A percentile compares a stretch with the other conserved stretches of the same genome.
These are phyloP conservation scores for Colletotrichum sp. DNA, from an alignment of 2,329 filamentous ascomycete genomes.

Conservation along the genomic window DNA sequence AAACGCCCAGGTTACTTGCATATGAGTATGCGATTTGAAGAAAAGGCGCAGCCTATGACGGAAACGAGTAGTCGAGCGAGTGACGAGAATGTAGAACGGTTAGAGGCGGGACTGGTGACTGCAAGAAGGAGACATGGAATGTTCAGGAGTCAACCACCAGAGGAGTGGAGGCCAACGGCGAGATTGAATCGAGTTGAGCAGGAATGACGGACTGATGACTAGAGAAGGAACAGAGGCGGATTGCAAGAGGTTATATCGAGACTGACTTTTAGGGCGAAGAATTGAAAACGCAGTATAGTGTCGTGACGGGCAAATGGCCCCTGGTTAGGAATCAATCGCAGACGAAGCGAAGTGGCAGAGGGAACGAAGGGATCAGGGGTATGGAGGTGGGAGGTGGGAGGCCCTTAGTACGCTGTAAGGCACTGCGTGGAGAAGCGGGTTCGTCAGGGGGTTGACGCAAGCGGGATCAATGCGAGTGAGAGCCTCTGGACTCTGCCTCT, in stretches of 20 bases:
- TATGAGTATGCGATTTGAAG: constrained; percentile 10
- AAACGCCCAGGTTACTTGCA: not conserved
- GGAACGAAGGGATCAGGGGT: not conserved
- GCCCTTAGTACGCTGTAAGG: not conserved
- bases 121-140: constrained; percentile 19
- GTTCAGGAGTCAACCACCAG: not conserved
- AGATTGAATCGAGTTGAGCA: not conserved
- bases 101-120: constrained; percentile 36
- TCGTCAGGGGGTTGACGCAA: constrained; percentile 13
- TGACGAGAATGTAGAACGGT: constrained; percentile 26
- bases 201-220: not conserved
- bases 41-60: constrained; percentile 35
- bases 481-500: not conserved
- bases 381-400: not conserved
- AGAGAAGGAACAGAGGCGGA: not conserved
- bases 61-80: constrained; percentile 27
- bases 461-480: constrained; percentile 16
- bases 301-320: not conserved
- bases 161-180: not conserved
- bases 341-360: constrained; percentile 7
- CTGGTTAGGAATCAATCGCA: constrained; percentile 9
- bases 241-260: constrained; percentile 1
- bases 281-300: not conserved
- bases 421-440: constrained; percentile 3
- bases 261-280: not conserved